Conservation (phyloP, 1,139 yeast genomes). For the Debaryomyces nepalensis region DNA sequence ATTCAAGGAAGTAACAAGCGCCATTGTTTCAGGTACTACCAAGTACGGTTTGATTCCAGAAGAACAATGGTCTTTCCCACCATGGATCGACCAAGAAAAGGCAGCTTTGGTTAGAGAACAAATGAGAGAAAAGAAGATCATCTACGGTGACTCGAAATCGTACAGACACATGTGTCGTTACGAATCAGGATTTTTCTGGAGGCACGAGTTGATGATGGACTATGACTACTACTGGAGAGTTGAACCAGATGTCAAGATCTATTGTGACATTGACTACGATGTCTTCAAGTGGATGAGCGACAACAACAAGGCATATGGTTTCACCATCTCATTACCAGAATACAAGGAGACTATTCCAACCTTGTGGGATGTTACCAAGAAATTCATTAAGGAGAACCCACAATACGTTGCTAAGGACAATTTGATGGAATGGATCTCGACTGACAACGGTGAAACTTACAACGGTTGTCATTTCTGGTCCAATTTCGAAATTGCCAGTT, state of each 20-base stretch:
- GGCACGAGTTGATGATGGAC: constrained; percentile 70
- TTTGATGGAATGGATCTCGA: constrained; percentile 71
- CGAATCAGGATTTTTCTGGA: constrained; percentile 88
- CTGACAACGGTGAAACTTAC: constrained; percentile 68
- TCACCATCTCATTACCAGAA: constrained; percentile 83
- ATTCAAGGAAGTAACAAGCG: constrained; percentile 39
- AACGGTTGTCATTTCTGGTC: constrained; percentile 91
- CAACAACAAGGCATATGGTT: constrained; percentile 73
- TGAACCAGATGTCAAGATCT: constrained; percentile 80
- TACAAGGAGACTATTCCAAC: constrained; percentile 80
- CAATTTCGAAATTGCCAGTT: constrained; percentile 78
- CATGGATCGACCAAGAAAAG: constrained; percentile 59
- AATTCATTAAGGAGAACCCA: constrained; percentile 67
- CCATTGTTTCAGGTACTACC: constrained; percentile 45
- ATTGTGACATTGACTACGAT: constrained; percentile 82
- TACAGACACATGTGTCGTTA: constrained; percentile 91
- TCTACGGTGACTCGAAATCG: constrained; percentile 64
- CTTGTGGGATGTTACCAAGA: constrained; percentile 77
- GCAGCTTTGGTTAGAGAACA: constrained; percentile 57
- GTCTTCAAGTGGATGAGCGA: constrained; percentile 81
- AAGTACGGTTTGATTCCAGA: constrained; percentile 49
- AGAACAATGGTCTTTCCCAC: constrained; percentile 59
- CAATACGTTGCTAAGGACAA: constrained; percentile 68
- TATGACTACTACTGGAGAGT: constrained; percentile 95
- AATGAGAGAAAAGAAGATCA: constrained; percentile 55